Conservation (phyloP, 441 rosid genomes). For the Flueggea neowawraea region DNA sequence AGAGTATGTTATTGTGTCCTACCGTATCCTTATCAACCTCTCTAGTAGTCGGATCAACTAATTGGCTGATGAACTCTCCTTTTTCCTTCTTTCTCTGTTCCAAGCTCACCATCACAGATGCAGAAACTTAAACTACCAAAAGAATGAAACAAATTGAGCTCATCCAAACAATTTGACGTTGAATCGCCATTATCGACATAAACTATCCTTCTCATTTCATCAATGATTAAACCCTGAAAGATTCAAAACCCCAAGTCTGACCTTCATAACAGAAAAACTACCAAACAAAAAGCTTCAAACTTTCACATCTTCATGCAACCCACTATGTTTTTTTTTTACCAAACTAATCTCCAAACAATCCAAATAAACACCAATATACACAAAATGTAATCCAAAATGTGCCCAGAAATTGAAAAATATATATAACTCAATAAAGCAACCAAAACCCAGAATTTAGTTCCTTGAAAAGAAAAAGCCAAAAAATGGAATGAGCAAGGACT, state of each 20-base stretch:
- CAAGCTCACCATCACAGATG: too few species aligned
- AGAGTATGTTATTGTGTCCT: too few species aligned
- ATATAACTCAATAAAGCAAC: too few species aligned
- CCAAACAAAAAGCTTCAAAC: conserved; percentile 20
- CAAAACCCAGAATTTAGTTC: too few species aligned
- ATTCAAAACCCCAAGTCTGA: conserved; percentile 25
- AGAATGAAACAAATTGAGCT: conserved; percentile 30
- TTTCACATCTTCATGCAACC: too few species aligned
- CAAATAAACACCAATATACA: too few species aligned
- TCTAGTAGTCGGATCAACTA: conserved; percentile 46
- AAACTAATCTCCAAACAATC: too few species aligned
- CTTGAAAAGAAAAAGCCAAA: conserved; percentile 18
- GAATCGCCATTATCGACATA: conserved; percentile 32
- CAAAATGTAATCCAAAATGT: too few species aligned
- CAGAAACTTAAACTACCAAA: conserved; percentile 53
- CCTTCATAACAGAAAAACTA: conserved; percentile 9
- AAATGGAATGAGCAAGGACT: conserved; percentile 16
- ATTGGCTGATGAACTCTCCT: conserved; percentile 33
- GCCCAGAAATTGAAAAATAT: too few species aligned
- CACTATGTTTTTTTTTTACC: too few species aligned
- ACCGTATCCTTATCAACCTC: too few species aligned
- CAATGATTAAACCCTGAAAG: conserved; percentile 24
- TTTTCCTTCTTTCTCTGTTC: conserved; percentile 31
- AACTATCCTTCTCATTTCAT: conserved; percentile 52
- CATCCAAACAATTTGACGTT: conserved; percentile 41